These are phyloP conservation scores for Clavispora santaluciae DNA, from an alignment of 805 yeast genomes.

Conservation along the genomic window DNA sequence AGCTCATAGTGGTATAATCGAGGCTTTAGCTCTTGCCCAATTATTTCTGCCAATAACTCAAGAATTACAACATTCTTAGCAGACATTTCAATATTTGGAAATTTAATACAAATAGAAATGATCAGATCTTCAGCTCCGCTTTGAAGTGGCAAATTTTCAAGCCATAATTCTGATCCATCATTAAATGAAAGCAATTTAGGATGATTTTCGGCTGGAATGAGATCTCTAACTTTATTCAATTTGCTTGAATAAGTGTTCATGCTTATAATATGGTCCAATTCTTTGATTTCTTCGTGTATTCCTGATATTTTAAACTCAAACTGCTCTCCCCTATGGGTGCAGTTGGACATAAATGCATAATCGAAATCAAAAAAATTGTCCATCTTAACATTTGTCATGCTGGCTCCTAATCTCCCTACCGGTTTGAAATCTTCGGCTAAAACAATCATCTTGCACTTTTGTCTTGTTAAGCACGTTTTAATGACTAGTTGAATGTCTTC, in stretches of 20 bases:
- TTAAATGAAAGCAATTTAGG: neutral
- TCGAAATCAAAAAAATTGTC: neutral
- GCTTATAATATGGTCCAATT: neutral
- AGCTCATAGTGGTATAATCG: slow-evolving; percentile 49
- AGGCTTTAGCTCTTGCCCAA: slow-evolving; percentile 37
- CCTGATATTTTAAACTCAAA: neutral
- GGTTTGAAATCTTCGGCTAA: slow-evolving; percentile 16
- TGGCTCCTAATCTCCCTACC: neutral
- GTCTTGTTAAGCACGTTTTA: slow-evolving; percentile 52
- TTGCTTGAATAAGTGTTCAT: neutral
- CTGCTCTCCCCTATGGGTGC: too few relatives aligned
- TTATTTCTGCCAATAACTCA: slow-evolving; percentile 49
- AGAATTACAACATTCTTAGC: slow-evolving; percentile 41
- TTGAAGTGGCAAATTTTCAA: neutral
- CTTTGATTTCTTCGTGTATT: neutral
- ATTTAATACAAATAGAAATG: slow-evolving; percentile 43
- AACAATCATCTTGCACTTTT: slow-evolving; percentile 10
- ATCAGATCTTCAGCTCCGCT: neutral
- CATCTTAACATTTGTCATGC: neutral
- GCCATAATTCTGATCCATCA: neutral
- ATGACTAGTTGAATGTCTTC: slow-evolving; percentile 21
- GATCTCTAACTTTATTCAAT: neutral
- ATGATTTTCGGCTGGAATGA: neutral
- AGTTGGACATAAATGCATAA: neutral
- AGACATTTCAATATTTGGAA: slow-evolving; percentile 28